Evolutionary conservation across 1,284 basidiomycete genomes (phyloP).

Genomic region (Pterula multifida): DNA sequence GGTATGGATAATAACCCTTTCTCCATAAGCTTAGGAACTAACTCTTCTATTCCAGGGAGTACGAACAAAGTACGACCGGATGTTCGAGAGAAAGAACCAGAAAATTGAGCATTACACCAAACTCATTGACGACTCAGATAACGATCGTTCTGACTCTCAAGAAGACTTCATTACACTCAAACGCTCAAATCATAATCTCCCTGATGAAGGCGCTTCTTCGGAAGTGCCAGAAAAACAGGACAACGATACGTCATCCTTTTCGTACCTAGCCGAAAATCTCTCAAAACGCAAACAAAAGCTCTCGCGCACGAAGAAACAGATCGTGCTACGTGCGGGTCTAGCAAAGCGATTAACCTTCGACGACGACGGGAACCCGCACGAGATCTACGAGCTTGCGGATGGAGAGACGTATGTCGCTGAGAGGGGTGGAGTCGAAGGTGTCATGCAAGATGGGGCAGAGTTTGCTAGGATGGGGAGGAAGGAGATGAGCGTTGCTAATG

Average conservation of each 20-base stretch:
- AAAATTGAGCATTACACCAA: slow-evolving; percentile 87
- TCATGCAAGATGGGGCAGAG: slow-evolving; percentile 50
- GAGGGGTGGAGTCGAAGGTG: slow-evolving; percentile 46
- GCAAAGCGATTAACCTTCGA: slow-evolving; percentile 76
- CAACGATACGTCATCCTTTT: neutral
- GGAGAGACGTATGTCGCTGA: slow-evolving; percentile 56
- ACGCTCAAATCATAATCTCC: slow-evolving; percentile 77
- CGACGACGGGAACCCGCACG: slow-evolving; percentile 70
- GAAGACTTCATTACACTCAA: slow-evolving; percentile 93
- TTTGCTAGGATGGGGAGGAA: slow-evolving; percentile 67
- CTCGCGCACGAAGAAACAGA: slow-evolving; percentile 58
- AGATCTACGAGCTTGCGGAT: slow-evolving; percentile 71
- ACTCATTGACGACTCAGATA: slow-evolving; percentile 62
- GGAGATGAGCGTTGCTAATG: slow-evolving; percentile 62
- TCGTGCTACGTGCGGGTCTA: slow-evolving; percentile 49
- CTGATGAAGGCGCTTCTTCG: slow-evolving; percentile 21
- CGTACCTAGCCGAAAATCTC: slow-evolving; percentile 13
- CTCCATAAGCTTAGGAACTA: slow-evolving; percentile 1
- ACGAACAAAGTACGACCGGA: slow-evolving; percentile 93
- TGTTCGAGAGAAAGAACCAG: slow-evolving; percentile 97
- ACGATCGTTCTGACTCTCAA: slow-evolving; percentile 22
- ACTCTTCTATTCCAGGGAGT: slow-evolving; percentile 27
- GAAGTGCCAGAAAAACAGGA: slow-evolving; percentile 26
- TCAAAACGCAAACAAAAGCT: slow-evolving; percentile 36
- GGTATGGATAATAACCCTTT: slow-evolving; percentile 13